A percentile compares a stretch with the other conserved stretches of the same genome.
Conservation (phyloP, 2,329 filamentous ascomycete species). For the Xylariaceae sp. region DNA sequence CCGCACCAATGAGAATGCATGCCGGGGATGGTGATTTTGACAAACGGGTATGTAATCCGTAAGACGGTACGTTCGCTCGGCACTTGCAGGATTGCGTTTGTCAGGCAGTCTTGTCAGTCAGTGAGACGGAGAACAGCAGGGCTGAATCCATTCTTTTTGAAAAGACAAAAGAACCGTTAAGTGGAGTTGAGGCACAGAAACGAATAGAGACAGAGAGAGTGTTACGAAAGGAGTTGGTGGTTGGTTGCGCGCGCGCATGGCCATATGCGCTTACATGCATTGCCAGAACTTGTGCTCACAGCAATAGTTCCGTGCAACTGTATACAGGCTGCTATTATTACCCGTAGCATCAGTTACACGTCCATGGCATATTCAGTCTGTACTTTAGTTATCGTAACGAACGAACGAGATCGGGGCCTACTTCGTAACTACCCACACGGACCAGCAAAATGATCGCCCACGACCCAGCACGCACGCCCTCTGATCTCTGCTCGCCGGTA, state of each 20-base stretch:
- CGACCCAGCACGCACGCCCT: not conserved
- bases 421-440: not conserved
- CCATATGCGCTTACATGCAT: not conserved
- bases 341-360: not conserved
- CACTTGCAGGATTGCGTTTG: too few species aligned
- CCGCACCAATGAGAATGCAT: not conserved
- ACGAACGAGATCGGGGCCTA: too few species aligned
- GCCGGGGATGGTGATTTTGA: too few species aligned
- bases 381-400: too few species aligned
- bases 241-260: not conserved
- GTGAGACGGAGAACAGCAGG: too few species aligned
- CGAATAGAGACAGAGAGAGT: not conserved
- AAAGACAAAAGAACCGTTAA: not conserved
- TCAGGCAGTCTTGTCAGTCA: too few species aligned
- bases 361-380: too few species aligned
- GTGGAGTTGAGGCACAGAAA: not conserved
- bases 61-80: too few species aligned
- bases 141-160: too few species aligned
- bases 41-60: too few species aligned
- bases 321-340: not conserved
- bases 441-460: not conserved
- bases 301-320: not conserved
- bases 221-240: not conserved
- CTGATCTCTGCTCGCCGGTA: not conserved
- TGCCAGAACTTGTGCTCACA: not conserved